Percentiles rank a stretch among this genome's conserved stretches.
phyloP scores from a whole-genome alignment of 345 rosid species.

The Salix suchowensis region DNA sequence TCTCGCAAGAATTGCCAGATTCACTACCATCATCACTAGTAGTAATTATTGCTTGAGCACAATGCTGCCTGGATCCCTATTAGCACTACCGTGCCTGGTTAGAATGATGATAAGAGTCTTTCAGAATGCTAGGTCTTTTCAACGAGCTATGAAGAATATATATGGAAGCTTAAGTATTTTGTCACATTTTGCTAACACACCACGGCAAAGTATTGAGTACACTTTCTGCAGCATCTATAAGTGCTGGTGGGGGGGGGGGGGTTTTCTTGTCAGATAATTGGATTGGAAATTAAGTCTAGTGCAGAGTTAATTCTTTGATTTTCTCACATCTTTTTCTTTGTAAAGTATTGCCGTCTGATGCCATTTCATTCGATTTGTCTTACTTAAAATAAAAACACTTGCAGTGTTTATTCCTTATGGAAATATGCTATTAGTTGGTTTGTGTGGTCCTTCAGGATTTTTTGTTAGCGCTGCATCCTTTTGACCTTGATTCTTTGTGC shows the following conservation, averaged over 20 bases:
- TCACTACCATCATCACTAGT: background rate
- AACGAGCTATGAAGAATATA: background rate
- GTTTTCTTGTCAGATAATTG: background rate
- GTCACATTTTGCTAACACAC: background rate
- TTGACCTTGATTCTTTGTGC: constrained; percentile 30
- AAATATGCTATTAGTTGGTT: background rate
- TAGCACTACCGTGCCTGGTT: background rate
- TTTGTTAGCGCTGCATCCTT: constrained; percentile 8
- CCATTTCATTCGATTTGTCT: background rate
- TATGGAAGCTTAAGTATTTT: background rate
- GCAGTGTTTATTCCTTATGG: background rate
- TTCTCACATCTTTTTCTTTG: background rate
- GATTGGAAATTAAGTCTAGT: background rate
- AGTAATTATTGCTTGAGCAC: background rate
- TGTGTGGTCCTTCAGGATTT: background rate
- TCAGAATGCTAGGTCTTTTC: background rate
- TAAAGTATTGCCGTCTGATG: background rate
- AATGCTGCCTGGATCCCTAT: background rate
- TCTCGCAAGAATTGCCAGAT: background rate
- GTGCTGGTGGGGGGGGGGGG: background rate
- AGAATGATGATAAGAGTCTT: background rate
- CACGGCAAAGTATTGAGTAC: background rate
- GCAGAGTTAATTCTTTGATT: background rate
- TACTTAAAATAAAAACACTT: background rate
- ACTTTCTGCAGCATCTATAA: background rate